Evolutionary conservation across 331 rosid species (phyloP), one percentile per base, ranked within the genome.

Genomic region (Quercus phellos): DNA sequence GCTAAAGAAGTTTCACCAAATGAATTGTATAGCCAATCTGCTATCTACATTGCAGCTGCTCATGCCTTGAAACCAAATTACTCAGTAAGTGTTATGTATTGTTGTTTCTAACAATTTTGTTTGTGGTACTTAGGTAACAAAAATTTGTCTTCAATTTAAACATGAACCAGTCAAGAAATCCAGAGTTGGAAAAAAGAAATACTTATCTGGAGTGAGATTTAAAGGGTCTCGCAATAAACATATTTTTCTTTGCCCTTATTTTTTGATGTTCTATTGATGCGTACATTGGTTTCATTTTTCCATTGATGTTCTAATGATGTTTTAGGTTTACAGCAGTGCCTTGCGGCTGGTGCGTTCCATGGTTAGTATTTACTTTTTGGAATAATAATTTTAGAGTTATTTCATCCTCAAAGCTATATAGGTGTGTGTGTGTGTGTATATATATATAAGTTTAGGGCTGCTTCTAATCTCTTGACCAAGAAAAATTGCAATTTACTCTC

Each of bases 11-110:
- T 89, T 87, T 88, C 96, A 43, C 94, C 99, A 24, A 86, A 93
- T 85, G 99, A 95, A 80, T 55, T 93, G 85, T 95, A 95, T 88
- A 91, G 99, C 88, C 99, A 95, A 86, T 95, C 99, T 58, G 99
- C 99, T 24, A 95, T 95, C 82, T 93, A 95, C 85, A 95, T 95
- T 81, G 98, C 98, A 42, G 97, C 99, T 87, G 97, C 99, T 72
- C 99, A 95, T 89, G 97, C 99, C 54, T 82, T 95, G 87, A 95
- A 93, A 84, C 94, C 99, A 60, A 95, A 79, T 78, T 95, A 95
- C 86, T 91, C 93, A 55, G 99, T 94, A 88, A 85, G 92, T 56
- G 59, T 79, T 43, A 51, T 32, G 13, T 69, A 29, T 22, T 55
- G 58, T 56, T 51, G 77, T 82, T 74, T 61, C 55, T 78, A 67